Evolutionary conservation across 75 land plant genomes (phyloP), one percentile per base, ranked within the genome.

Genomic region (Cupressus sempervirens): DNA sequence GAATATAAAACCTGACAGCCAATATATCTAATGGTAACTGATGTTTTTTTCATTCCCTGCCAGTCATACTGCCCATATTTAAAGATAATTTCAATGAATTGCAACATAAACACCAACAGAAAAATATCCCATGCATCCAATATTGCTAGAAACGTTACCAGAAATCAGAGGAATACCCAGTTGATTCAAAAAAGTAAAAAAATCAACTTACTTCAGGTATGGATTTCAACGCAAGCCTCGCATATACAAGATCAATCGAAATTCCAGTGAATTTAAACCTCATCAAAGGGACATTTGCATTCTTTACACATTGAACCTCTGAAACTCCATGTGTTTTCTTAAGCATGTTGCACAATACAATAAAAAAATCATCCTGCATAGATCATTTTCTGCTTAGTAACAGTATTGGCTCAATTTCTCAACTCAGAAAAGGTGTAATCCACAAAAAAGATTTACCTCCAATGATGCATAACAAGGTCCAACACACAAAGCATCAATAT

Each of bases 401-500:
- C 35, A 70, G 41, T 52, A 20, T 3, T 48, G 41, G 18, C 26
- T 30, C 58, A 18, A 62, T 83, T 32, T 82, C 12, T 35, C 80
- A 23, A 35, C 41, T 35, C 80, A 83, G 32, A 52, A 83, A 23
- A 32, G 26, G 68, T 29, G 5, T 23, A 83, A 10, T 23, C 13
- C 23, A 73, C 65, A 45, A 34, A 80, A 80, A 43, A 67, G 35
- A 86, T 87, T 53, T 83, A 91, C 92, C 45, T 85, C 87, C 84
- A 87, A 76, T 34, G 87, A 82, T 11, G 91, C 91, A 80, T 87
- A 89, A 74, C 40, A 81, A 53, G 92, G 92, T 14, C 91, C 92
- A 87, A 91, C 88, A 84, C 92, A 91, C 79, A 91, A 82, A 75
- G 91, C 88, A 87, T 91, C 92, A 77, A 91, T 91, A 58, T 91